Base-by-base conservation (phyloP, 768 basidiomycete species). In the Pleurotus tuber-regium region DNA sequence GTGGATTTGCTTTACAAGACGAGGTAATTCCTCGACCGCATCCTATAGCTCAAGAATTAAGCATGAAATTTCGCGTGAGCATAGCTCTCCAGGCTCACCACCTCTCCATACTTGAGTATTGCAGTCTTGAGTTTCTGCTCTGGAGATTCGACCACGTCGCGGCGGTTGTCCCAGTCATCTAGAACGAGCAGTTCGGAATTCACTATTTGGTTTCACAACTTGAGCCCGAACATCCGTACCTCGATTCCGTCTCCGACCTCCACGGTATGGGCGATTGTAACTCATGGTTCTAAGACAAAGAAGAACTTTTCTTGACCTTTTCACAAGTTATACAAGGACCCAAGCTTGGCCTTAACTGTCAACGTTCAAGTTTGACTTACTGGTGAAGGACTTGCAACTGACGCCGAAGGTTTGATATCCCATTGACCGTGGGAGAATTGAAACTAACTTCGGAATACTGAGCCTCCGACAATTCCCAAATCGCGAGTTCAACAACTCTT, bases 91-190 rank as follows among this genome's bases (percentile, higher is more conserved):
- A 21, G 12, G 40, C 88, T 73, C 61, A 91, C 90, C 67, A 89
- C 88, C 77, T 92, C 90, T 35, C 89, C 90, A 46, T 88, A 70
- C 61, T 83, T 86, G 59, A 90, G 70, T 55, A 92, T 84, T 36
- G 78, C 69, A 43, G 70, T 73, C 64, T 80, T 84, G 30, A 91
- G 70, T 61, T 79, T 86, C 54, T 90, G 80, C 57, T 89, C 87
- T 4, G 88, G 87, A 2, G 86, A 79, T 57, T 91, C 89, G 58
- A 75, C 71, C 31, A 68, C 59, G 52, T 87, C 84, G 51, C 81
- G 78, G 29, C 86, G 79, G 33, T 81, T 77, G 54, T 85, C 80
- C 54, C 78, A 79, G 69, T 89, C 86, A 59, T 89, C 87, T 86
- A 65, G 40, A 55, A 49, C 57, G 39, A 19, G 36, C 43, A 50